A percentile compares a stretch with the other conserved stretches of the same genome.
phyloP scores from a whole-genome alignment of 225 moss, liverwort and hornwort species.

The Climacium dendroides region DNA sequence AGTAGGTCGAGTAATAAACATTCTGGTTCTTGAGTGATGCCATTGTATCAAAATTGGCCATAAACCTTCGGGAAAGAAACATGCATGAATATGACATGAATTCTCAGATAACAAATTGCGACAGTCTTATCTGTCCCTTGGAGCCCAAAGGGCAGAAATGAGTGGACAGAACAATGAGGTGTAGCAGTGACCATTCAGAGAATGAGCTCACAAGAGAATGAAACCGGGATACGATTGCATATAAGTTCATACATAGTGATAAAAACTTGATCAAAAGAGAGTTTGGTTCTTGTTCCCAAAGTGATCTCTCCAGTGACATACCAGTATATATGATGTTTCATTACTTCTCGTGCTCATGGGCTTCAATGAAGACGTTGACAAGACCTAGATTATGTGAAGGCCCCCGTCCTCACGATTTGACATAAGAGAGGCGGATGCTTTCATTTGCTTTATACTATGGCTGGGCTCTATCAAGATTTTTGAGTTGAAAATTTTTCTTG shows the following conservation, averaged over 20 bases:
- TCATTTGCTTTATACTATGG: neutral
- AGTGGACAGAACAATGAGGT: neutral
- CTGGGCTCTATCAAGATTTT: neutral
- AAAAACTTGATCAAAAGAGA: neutral
- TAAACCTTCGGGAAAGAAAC: neutral
- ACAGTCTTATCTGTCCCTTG: neutral
- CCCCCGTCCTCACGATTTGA: neutral
- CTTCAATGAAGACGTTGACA: neutral
- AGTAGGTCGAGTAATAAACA: neutral
- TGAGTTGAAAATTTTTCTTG: neutral
- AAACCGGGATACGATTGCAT: neutral
- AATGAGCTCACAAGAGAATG: neutral
- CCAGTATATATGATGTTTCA: neutral
- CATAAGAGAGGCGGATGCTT: neutral
- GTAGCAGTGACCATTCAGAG: neutral
- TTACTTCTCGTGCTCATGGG: neutral
- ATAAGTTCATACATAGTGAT: neutral
- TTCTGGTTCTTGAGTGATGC: neutral
- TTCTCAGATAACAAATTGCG: neutral
- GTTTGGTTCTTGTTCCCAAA: neutral
- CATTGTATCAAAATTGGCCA: neutral
- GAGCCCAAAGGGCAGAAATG: neutral
- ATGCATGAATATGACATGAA: neutral
- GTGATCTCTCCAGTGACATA: neutral
- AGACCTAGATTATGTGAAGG: neutral